phyloP scores from a whole-genome alignment of 192 early-diverging fungal species.

The Coemansia sp. region DNA sequence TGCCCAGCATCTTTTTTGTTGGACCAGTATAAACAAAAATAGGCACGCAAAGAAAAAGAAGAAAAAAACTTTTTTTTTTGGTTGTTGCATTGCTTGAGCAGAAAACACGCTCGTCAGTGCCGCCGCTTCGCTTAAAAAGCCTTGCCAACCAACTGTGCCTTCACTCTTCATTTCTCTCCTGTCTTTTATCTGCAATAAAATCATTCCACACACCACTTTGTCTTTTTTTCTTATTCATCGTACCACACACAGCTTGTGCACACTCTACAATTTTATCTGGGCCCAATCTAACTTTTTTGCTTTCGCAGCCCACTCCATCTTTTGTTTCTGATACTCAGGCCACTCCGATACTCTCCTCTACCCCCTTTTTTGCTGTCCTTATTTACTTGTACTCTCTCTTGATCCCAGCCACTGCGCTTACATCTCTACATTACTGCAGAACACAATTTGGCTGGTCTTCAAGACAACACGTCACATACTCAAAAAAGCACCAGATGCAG shows the following conservation, averaged over 20 bases:
- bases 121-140: background rate
- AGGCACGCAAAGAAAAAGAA: background rate
- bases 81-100: background rate
- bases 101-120: background rate
- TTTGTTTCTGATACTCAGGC: background rate
- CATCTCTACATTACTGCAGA: background rate
- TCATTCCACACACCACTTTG: background rate
- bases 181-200: background rate
- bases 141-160: background rate
- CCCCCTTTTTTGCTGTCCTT: background rate
- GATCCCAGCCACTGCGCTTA: background rate
- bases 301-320: background rate
- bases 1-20: background rate
- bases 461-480: background rate
- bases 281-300: no score
- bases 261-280: background rate
- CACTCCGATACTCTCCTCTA: background rate
- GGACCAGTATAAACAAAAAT: conserved; percentile 2
- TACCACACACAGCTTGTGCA: background rate
- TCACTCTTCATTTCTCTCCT: background rate
- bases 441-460: background rate
- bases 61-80: background rate
- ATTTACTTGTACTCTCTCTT: background rate
- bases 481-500: background rate
- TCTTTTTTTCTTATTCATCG: conserved; percentile 4